Conservation (phyloP, 2,329 filamentous ascomycete species). For the Sporothrix protearum region DNA sequence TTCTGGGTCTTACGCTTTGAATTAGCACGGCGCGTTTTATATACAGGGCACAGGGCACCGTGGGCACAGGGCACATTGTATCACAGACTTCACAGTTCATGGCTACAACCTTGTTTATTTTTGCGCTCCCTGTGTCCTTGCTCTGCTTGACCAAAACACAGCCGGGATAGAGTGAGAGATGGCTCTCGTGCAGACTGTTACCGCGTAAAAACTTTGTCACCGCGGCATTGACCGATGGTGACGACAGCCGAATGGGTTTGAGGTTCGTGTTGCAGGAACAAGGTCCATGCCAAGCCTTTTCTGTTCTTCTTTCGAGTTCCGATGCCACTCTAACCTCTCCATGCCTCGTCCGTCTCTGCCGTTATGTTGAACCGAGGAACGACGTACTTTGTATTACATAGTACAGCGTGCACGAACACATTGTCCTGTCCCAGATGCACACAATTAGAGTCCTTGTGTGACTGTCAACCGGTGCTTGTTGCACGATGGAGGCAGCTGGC, state of each 20-base stretch:
- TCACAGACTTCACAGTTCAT: background rate
- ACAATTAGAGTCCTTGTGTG: background rate
- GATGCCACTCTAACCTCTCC: background rate
- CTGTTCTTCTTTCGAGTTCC: background rate
- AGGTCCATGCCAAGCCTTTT: slow-evolving; percentile 15
- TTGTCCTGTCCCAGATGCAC: slow-evolving; percentile 1
- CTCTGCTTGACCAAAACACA: too few relatives aligned
- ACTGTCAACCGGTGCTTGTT: background rate
- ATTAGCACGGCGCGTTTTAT: background rate
- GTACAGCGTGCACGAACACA: background rate
- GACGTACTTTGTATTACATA: too few relatives aligned
- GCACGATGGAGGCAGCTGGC: background rate
- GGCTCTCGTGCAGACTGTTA: background rate
- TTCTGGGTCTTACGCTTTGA: background rate
- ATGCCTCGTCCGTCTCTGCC: background rate
- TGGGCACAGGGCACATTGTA: background rate
- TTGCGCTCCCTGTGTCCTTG: background rate
- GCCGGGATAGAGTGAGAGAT: background rate
- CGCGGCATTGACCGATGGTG: background rate
- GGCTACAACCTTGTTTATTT: background rate
- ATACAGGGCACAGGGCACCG: background rate
- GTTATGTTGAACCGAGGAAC: background rate
- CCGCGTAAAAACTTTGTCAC: background rate
- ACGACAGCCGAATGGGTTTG: background rate
- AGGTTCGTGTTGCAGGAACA: slow-evolving; percentile 12